These are phyloP conservation scores for Fomitopsis pinicola DNA, from an alignment of 1,284 basidiomycete genomes.

Conservation along the genomic window DNA sequence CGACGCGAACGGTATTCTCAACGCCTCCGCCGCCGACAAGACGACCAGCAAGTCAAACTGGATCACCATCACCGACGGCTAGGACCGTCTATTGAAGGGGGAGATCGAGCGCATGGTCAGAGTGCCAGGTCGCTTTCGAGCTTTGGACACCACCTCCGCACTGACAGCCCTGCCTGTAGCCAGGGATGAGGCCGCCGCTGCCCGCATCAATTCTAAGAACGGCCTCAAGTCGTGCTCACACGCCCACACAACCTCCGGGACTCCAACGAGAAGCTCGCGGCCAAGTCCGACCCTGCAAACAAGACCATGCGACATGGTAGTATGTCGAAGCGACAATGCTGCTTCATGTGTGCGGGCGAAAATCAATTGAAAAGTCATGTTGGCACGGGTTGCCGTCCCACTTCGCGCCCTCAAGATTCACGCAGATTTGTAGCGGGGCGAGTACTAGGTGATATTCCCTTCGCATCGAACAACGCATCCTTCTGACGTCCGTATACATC, in stretches of 20 bases:
- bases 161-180: conserved; percentile 34
- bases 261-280: conserved; percentile 81
- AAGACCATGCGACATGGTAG: too few species aligned
- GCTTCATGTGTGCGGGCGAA: too few species aligned
- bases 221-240: conserved; percentile 85
- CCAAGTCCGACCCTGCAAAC: conserved; percentile 88
- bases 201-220: conserved; percentile 88
- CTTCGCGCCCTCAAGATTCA: too few species aligned
- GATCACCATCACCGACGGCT: conserved; percentile 98
- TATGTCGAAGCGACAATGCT: too few species aligned
- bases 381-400: too few species aligned
- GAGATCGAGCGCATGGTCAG: conserved; percentile 97
- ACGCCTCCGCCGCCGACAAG: conserved; percentile 96
- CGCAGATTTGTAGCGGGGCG: too few species aligned
- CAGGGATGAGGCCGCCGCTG: conserved; percentile 79
- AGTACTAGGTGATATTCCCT: too few species aligned
- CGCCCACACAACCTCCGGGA: conserved; percentile 97
- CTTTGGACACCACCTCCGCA: not conserved
- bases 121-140: conserved; percentile 17
- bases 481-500: too few species aligned
- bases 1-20: conserved; percentile 97
- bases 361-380: too few species aligned
- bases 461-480: too few species aligned
- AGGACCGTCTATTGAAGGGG: conserved; percentile 97
- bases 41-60: conserved; percentile 95